Evolutionary conservation across 257 asterid genomes (phyloP), one percentile per base, ranked within the genome.

Genomic region (Nicotiana knightiana): DNA sequence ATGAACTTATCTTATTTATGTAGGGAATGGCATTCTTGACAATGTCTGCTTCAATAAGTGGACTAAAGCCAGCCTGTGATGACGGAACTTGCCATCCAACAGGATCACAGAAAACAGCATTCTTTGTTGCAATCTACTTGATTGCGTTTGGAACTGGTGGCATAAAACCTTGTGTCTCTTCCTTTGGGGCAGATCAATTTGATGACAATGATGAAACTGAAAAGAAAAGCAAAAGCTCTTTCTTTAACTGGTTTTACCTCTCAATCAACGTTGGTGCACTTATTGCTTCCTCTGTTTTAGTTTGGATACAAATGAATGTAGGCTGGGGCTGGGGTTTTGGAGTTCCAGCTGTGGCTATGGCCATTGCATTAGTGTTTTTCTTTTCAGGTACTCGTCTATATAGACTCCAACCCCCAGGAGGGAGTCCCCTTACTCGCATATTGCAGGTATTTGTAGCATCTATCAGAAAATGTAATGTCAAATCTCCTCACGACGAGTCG

Each of bases 311-410:
- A 81, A 91, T 87, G 94, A 92, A 93, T 59, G 96, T 93, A 1
- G 98, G 99, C 32, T 95, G 98, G 98, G 81, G 90, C 15, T 95
- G 98, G 99, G 98, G 99, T 4, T 91, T 95, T 28, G 99, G 98
- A 9, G 57, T 91, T 39, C 99, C 99, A 2, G 97, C 99, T 0
- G 96, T 82, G 33, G 91, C 97, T 4, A 95, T 95, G 99, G 97
- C 93, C 16, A 2, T 87, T 30, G 98, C 99, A 0, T 89, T 92
- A 30, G 92, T 67, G 8, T 86, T 89, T 39, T 95, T 93, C 88
- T 90, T 90, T 82, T 57, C 89, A 1, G 99, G 99, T 5, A 92
- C 90, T 51, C 66, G 26, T 32, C 81, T 89, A 1, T 95, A 95
- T 81, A 87, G 99, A 39, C 79, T 91, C 18, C 99, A 93, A 79